Conservation (phyloP, 768 basidiomycete genomes). For the Ramaria sp. region DNA sequence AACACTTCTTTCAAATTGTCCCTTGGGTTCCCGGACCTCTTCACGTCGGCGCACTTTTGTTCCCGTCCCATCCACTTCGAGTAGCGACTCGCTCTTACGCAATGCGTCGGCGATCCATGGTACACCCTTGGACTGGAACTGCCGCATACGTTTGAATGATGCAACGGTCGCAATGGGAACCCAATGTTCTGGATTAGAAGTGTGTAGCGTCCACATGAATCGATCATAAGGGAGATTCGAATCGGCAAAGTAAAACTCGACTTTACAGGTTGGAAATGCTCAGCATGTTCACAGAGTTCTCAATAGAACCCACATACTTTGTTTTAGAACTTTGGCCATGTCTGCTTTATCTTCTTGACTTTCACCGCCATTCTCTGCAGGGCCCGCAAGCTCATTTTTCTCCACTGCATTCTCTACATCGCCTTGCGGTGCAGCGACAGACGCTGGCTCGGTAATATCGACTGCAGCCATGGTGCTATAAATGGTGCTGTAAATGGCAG, state of each 20-base stretch:
- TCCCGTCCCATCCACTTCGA: slow-evolving; percentile 68
- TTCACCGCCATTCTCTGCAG: too few species aligned
- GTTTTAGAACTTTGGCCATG: slow-evolving; percentile 5
- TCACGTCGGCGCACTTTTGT: slow-evolving; percentile 63
- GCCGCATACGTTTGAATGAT: slow-evolving; percentile 93
- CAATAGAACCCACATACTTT: not conserved
- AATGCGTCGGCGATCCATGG: slow-evolving; percentile 68
- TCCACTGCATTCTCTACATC: too few species aligned
- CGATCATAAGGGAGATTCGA: slow-evolving; percentile 93
- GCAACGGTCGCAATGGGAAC: slow-evolving; percentile 76
- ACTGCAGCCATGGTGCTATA: too few species aligned
- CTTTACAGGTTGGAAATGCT: slow-evolving; percentile 37
- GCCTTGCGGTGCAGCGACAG: too few species aligned
- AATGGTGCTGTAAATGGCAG: too few species aligned
- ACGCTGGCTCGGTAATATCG: too few species aligned
- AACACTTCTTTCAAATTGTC: slow-evolving; percentile 70
- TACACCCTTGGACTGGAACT: slow-evolving; percentile 45
- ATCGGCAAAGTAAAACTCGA: slow-evolving; percentile 95
- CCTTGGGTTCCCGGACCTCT: slow-evolving; percentile 69
- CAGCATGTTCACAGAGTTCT: not conserved
- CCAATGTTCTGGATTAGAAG: slow-evolving; percentile 78
- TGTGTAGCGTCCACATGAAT: slow-evolving; percentile 92
- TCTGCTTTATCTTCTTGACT: too few species aligned
- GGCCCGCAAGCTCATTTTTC: too few species aligned
- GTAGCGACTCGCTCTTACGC: slow-evolving; percentile 29